Base-by-base conservation (phyloP, 768 basidiomycete genomes). In the Royoungia palumana region DNA sequence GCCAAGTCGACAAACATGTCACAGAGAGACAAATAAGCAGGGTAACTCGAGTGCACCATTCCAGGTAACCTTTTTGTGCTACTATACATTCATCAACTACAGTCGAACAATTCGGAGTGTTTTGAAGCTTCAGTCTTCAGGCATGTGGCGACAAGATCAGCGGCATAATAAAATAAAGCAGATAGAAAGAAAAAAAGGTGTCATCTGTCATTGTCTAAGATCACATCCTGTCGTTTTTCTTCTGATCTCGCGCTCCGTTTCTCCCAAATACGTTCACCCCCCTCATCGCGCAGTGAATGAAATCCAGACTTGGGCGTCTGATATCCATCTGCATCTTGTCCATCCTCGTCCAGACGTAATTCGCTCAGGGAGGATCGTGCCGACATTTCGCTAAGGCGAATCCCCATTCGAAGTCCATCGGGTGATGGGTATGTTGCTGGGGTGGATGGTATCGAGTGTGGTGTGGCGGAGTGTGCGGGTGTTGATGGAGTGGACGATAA, bases 321-420 rank as follows among this genome's bases (percentile, higher is more conserved):
- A 35, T 61, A 59, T 14, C 54, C 58, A 11, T 47, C 43, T 3
- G 19, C 28, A 21, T 41, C 42, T 12, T 34, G 34, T 22, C 38
- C 44, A 7, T 53, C 60, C 28, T 57, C 61, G 35, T 69, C 65
- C 17, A 67, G 41, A 24, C 57, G 58, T 7, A 67, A 35, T 28
- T 67, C 67, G 34, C 66, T 65, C 54, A 67, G 50, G n/a, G 64
- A 66, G 2, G 65, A 43, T 10, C 64, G 60, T 19, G 64, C 56
- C 4, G 66, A 61, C 46, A 61, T 49, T 30, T 67, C 66, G 11
- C 59, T 43, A 17, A 65, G 37, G 1, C 51, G 64, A 19, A 67
- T 57, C 3, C 51, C 65, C 54, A 41, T 58, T 22, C 53, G 54
- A n/a, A 65, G 49, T 16, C 46, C 57, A 37, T 69, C 67, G 1